phyloP scores from a whole-genome alignment of 305 asterid genomes.

The Withania somnifera region DNA sequence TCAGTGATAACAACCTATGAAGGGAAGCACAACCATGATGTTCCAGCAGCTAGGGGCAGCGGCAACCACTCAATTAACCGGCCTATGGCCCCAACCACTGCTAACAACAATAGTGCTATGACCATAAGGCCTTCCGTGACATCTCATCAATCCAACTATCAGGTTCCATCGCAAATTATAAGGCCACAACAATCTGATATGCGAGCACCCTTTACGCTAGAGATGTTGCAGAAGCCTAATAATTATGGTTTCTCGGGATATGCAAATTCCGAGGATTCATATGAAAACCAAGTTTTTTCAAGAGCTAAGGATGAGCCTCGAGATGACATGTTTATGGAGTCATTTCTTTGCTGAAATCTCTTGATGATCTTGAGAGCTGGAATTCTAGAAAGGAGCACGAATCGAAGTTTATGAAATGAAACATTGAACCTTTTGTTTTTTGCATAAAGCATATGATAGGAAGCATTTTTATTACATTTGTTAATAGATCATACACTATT shows the following conservation, averaged over 20 bases:
- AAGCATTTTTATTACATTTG: slow-evolving; percentile 20
- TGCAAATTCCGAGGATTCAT: slow-evolving; percentile 17
- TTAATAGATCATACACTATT: slow-evolving; percentile 11
- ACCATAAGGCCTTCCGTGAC: slow-evolving; percentile 30
- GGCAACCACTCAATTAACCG: slow-evolving; percentile 28
- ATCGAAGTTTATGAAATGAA: background rate
- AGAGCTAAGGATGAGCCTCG: slow-evolving; percentile 52
- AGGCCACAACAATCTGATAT: slow-evolving; percentile 15
- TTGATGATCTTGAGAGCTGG: background rate
- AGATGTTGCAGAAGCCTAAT: slow-evolving; percentile 30
- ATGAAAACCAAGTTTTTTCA: slow-evolving; percentile 15
- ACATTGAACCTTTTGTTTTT: background rate
- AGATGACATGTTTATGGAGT: slow-evolving; percentile 47
- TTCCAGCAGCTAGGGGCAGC: slow-evolving; percentile 74
- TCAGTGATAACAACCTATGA: slow-evolving; percentile 76
- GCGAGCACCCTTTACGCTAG: slow-evolving; percentile 27
- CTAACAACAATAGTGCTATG: slow-evolving; percentile 18
- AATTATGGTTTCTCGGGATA: slow-evolving; percentile 25
- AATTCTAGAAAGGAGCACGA: background rate
- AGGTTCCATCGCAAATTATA: slow-evolving; percentile 13
- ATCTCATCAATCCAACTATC: slow-evolving; percentile 25
- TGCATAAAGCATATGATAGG: background rate
- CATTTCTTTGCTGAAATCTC: slow-evolving; percentile 24
- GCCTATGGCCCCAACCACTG: slow-evolving; percentile 13
- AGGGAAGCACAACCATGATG: slow-evolving; percentile 80